These are phyloP conservation scores for Neurospora sp. DNA, from an alignment of 495 filamentous ascomycete species.

Conservation along the genomic window DNA sequence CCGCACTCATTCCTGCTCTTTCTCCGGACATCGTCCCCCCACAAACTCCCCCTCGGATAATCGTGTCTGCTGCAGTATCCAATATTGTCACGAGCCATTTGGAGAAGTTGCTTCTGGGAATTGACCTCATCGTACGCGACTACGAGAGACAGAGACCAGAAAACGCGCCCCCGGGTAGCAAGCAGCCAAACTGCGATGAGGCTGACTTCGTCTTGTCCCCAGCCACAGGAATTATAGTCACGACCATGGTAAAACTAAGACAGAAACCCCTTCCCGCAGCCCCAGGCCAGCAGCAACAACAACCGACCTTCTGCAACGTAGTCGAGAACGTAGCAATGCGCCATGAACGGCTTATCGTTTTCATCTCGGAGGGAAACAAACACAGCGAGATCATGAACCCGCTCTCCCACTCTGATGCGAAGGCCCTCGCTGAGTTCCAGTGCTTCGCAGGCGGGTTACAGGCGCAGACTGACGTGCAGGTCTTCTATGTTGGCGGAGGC, in stretches of 20 bases:
- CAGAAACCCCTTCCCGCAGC: conserved; percentile 62
- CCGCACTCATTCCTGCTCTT: conserved; percentile 12
- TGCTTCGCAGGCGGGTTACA: conserved; percentile 36
- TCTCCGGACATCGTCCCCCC: conserved; percentile 14
- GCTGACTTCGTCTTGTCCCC: conserved; percentile 72
- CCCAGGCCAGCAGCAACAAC: conserved; percentile 10
- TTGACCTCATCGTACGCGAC: conserved; percentile 51
- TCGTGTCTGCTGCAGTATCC: conserved; percentile 41
- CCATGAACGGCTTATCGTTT: conserved; percentile 62
- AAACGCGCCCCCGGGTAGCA: conserved; percentile 18
- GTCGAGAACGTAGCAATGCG: conserved; percentile 44
- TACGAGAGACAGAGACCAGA: conserved; percentile 33
- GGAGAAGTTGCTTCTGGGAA: conserved; percentile 37
- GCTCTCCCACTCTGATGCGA: conserved; percentile 35
- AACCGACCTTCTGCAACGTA: conserved; percentile 45
- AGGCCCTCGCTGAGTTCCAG: conserved; percentile 45
- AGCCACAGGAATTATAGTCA: conserved; percentile 56
- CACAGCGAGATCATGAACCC: conserved; percentile 27
- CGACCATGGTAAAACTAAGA: conserved; percentile 63
- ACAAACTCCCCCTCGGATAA: conserved; percentile 24
- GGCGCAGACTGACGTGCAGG: conserved; percentile 26
- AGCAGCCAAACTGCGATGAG: conserved; percentile 41
- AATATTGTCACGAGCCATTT: conserved; percentile 38
- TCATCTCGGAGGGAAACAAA: conserved; percentile 49
- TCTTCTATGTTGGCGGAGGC: conserved; percentile 49